Conservation (phyloP, 805 yeast genomes). For the Zygosaccharomyces rouxii region DNA sequence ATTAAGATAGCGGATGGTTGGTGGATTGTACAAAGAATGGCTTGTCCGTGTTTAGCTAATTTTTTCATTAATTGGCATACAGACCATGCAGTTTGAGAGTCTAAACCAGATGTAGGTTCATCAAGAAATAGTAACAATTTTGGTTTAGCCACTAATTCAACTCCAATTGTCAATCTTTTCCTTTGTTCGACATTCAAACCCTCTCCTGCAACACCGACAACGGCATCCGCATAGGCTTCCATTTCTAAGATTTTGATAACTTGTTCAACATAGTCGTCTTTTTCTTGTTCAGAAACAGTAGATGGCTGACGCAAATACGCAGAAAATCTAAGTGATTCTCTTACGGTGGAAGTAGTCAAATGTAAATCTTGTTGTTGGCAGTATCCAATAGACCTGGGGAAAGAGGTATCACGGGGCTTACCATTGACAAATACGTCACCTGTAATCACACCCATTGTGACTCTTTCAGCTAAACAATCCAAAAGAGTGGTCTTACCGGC, state of each 20-base stretch:
- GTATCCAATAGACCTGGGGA: slow-evolving; percentile 61
- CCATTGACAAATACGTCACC: slow-evolving; percentile 69
- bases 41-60: slow-evolving; percentile 57
- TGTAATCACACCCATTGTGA: slow-evolving; percentile 64
- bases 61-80: slow-evolving; percentile 58
- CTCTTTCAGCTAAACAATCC: slow-evolving; percentile 67
- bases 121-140: slow-evolving; percentile 55
- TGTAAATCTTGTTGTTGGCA: slow-evolving; percentile 78
- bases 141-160: slow-evolving; percentile 64
- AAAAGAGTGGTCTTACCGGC: slow-evolving; percentile 76
- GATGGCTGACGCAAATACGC: slow-evolving; percentile 66
- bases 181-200: slow-evolving; percentile 63
- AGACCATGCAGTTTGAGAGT: slow-evolving; percentile 66
- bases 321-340: slow-evolving; percentile 65
- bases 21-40: slow-evolving; percentile 71
- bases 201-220: slow-evolving; percentile 71
- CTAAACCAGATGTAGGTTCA: slow-evolving; percentile 68
- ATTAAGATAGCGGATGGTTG: slow-evolving; percentile 80
- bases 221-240: slow-evolving; percentile 62
- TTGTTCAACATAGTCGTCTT: slow-evolving; percentile 61
- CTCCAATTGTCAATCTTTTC: slow-evolving; percentile 61
- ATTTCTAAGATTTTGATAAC: slow-evolving; percentile 60
- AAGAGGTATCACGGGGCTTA: slow-evolving; percentile 52
- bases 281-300: slow-evolving; percentile 48
- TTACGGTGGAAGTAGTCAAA: slow-evolving; percentile 58